Conservation (phyloP, 2,329 filamentous ascomycete species). For the Xylariaceae sp. region DNA sequence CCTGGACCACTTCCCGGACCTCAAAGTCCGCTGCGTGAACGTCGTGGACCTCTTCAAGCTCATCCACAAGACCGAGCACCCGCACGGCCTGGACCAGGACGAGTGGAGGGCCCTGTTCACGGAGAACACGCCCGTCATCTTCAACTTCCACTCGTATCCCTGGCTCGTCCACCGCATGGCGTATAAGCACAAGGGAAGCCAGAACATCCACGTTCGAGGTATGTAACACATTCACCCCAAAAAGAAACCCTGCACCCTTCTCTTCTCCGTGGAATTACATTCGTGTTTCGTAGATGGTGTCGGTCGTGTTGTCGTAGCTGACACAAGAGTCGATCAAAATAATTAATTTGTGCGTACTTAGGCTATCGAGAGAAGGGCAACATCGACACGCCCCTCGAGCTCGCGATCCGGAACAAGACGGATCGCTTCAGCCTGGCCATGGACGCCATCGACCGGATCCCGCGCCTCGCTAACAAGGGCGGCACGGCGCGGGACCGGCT, state of each 20-base stretch:
- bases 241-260: too few species aligned
- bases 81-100: constrained; percentile 62
- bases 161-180: constrained; percentile 74
- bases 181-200: constrained; percentile 65
- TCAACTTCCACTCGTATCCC: constrained; percentile 82
- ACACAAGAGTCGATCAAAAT: too few species aligned
- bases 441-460: constrained; percentile 66
- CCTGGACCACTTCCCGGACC: constrained; percentile 62
- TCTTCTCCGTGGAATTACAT: too few species aligned
- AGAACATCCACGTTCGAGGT: constrained; percentile 64
- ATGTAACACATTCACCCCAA: too few species aligned
- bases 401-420: constrained; percentile 71
- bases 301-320: too few species aligned
- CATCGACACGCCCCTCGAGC: constrained; percentile 73
- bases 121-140: constrained; percentile 64
- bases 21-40: constrained; percentile 76
- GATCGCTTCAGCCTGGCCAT: constrained; percentile 75
- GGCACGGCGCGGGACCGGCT: constrained; percentile 58
- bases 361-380: constrained; percentile 79
- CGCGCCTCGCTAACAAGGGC: constrained; percentile 57
- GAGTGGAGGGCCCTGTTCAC: constrained; percentile 70
- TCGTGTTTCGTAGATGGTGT: too few species aligned
- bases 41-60: constrained; percentile 77
- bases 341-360: too few species aligned
- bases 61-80: constrained; percentile 63